These are phyloP conservation scores for Skeletonema menzelii DNA, from an alignment of 108 stramenopile genomes.

Conservation along the genomic window DNA sequence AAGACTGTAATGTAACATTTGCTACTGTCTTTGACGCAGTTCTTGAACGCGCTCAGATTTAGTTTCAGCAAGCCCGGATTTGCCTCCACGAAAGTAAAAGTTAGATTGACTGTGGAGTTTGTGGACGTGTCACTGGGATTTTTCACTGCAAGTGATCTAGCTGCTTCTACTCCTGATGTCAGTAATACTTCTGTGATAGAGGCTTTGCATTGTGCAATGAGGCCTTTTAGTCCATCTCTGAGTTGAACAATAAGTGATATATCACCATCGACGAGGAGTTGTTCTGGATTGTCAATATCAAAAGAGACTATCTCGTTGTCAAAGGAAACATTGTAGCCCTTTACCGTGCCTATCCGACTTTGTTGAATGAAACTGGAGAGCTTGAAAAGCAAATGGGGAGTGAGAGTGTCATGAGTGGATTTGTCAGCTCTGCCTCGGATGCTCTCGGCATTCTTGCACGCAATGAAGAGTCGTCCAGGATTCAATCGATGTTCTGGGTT, in stretches of 20 bases:
- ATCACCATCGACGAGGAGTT: constrained; percentile 47
- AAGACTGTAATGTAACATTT: background rate
- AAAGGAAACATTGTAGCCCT: constrained; percentile 59
- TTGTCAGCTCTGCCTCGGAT: constrained; percentile 19
- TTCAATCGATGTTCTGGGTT: constrained; percentile 8
- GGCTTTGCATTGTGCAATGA: constrained; percentile 7
- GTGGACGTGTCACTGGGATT: constrained; percentile 25
- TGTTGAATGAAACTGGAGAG: constrained; percentile 16
- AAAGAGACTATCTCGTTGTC: constrained; percentile 50
- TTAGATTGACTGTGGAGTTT: constrained; percentile 30
- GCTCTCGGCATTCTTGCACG: constrained; percentile 28
- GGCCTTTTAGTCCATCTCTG: constrained; percentile 22
- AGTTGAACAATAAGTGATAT: constrained; percentile 50
- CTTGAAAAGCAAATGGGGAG: constrained; percentile 41
- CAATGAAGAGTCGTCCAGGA: constrained; percentile 34
- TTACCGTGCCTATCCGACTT: constrained; percentile 17
- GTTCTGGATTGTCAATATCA: constrained; percentile 53
- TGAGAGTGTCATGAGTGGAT: constrained; percentile 7
- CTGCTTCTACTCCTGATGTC: constrained; percentile 3
- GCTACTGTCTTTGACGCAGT: background rate
- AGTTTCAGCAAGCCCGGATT: constrained; percentile 55
- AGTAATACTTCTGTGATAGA: constrained; percentile 26
- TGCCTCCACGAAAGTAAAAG: constrained; percentile 62
- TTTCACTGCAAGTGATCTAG: constrained; percentile 10
- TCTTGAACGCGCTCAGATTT: background rate